These are phyloP conservation scores for Juglanconis oblonga DNA, from an alignment of 2,329 filamentous ascomycete species.

Conservation along the genomic window DNA sequence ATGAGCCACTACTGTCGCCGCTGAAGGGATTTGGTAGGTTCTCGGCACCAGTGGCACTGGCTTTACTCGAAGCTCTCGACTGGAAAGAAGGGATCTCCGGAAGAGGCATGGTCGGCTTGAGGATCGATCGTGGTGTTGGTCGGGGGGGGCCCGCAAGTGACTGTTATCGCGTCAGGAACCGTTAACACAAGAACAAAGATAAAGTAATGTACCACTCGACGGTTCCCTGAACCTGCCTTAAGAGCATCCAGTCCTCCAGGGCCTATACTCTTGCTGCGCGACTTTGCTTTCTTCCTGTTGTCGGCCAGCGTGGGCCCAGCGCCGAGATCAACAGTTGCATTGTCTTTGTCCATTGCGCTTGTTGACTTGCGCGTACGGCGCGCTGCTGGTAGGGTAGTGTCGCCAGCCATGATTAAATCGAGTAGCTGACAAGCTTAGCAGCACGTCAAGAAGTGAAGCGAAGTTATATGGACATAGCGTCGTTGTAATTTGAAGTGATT, in stretches of 20 bases:
- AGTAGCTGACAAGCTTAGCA: neutral
- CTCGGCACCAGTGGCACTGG: conserved; percentile 36
- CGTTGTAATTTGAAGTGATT: neutral
- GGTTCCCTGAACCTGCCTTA: conserved; percentile 71
- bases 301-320: conserved; percentile 51
- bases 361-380: conserved; percentile 70
- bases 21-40: conserved; percentile 45
- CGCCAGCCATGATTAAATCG: conserved; percentile 24
- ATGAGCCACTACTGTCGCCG: conserved; percentile 29
- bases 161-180: conserved; percentile 33
- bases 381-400: conserved; percentile 52
- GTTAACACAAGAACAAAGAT: conserved; percentile 30
- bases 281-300: conserved; percentile 58
- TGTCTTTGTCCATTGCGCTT: conserved; percentile 70
- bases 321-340: conserved; percentile 66
- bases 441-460: neutral
- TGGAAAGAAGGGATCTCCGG: conserved; percentile 67
- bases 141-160: conserved; percentile 52
- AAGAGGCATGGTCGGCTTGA: conserved; percentile 75
- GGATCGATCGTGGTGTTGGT: conserved; percentile 63
- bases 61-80: conserved; percentile 45
- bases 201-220: conserved; percentile 62
- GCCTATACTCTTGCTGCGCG: conserved; percentile 92
- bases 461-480: conserved; percentile 9
- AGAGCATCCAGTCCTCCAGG: conserved; percentile 85